phyloP scores from a whole-genome alignment of 225 moss, liverwort and hornwort genomes.

The Pseudoscleropodium purum region DNA sequence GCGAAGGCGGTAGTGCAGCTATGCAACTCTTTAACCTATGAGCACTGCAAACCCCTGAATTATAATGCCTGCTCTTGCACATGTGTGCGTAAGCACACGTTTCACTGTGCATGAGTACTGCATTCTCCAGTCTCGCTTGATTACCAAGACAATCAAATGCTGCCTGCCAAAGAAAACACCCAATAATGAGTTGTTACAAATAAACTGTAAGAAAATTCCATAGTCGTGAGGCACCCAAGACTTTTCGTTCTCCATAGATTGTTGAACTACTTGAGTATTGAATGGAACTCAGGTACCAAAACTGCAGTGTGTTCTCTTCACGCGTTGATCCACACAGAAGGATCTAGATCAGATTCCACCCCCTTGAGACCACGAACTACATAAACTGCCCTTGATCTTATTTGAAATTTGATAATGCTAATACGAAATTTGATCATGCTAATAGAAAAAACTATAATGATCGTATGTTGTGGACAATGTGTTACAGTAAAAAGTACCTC shows the following conservation, averaged over 20 bases:
- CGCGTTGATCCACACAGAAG: neutral
- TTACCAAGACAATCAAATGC: constrained; percentile 16
- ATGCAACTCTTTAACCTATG: constrained; percentile 35
- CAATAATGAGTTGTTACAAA: neutral
- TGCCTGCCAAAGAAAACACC: constrained; percentile 21
- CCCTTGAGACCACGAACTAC: neutral
- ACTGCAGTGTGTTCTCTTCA: neutral
- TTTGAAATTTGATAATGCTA: neutral
- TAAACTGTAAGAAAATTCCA: neutral
- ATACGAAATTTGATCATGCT: neutral
- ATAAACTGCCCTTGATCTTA: neutral
- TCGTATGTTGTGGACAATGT: neutral
- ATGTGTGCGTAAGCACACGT: constrained; percentile 6
- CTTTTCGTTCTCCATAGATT: neutral
- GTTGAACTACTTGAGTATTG: neutral
- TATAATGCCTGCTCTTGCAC: constrained; percentile 19
- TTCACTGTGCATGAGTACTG: constrained; percentile 8
- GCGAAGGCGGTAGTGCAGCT: constrained; percentile 13
- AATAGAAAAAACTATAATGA: neutral
- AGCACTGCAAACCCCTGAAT: constrained; percentile 24
- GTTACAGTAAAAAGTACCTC: constrained; percentile 12
- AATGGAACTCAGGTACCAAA: neutral
- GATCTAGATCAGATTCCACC: neutral
- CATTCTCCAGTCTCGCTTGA: constrained; percentile 14
- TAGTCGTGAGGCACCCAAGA: neutral